Conservation (phyloP, 1,284 basidiomycete genomes). For the Grifola frondosa region DNA sequence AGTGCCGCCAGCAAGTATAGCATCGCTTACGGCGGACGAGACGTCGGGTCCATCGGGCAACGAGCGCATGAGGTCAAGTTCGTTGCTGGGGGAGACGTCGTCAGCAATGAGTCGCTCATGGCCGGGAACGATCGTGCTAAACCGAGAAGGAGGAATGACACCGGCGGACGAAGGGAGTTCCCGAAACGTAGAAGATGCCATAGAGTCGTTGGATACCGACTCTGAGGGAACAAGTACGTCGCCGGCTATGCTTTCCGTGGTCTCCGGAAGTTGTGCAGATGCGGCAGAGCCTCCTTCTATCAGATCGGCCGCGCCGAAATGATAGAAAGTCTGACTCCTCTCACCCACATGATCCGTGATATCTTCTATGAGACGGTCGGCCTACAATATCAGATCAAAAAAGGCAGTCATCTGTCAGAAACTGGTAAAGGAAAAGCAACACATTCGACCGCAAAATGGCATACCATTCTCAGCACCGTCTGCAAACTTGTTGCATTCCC, state of each 20-base stretch:
- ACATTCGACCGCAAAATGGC: neutral
- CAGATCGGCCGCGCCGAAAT: neutral
- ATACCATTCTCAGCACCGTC: neutral
- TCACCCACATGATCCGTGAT: neutral
- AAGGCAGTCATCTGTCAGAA: slow-evolving; percentile 1
- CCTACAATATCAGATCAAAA: slow-evolving; percentile 1
- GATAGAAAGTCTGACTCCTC: neutral
- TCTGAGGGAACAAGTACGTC: neutral
- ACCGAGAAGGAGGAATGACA: neutral
- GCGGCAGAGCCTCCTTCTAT: no score
- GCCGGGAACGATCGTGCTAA: slow-evolving; percentile 12
- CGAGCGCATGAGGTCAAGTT: slow-evolving; percentile 9
- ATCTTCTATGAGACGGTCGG: no score
- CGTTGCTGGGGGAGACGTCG: neutral
- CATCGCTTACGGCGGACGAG: neutral
- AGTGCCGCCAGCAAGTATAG: neutral
- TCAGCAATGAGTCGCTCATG: neutral
- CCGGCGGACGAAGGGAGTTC: slow-evolving; percentile 12
- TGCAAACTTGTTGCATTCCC: no score
- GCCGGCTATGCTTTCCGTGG: neutral
- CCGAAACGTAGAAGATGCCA: slow-evolving; percentile 8
- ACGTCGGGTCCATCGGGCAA: slow-evolving; percentile 5
- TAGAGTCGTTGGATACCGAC: neutral
- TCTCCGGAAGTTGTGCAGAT: no score
- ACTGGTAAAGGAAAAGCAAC: neutral